These are phyloP conservation scores for Effrenium voratum DNA, from an alignment of 73 alveolate genomes.

Conservation along the genomic window DNA sequence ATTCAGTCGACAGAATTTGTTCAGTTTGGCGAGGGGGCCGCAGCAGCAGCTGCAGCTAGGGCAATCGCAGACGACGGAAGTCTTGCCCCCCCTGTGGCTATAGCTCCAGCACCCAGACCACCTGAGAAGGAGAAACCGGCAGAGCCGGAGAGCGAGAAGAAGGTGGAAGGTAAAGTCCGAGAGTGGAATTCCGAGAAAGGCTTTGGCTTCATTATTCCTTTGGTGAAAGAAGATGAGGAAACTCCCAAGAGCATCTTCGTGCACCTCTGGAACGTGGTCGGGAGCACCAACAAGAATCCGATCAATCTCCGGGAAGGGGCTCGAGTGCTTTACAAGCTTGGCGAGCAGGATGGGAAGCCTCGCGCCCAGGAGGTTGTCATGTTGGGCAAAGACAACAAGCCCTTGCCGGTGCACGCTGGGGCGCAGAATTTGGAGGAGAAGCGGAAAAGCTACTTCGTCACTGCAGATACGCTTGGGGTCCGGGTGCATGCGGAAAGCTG, in stretches of 20 bases:
- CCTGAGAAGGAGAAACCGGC: constrained; percentile 71
- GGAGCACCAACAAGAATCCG: constrained; percentile 80
- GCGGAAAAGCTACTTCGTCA: constrained; percentile 77
- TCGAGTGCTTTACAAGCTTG: constrained; percentile 67
- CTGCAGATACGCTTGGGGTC: constrained; percentile 86
- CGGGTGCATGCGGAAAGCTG: constrained; percentile 89
- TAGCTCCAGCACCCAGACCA: constrained; percentile 76
- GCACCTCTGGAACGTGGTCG: constrained; percentile 87
- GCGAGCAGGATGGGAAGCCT: constrained; percentile 82
- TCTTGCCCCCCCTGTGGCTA: constrained; percentile 28
- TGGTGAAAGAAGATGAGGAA: constrained; percentile 75
- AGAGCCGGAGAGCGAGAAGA: constrained; percentile 50
- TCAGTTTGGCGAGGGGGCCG: constrained; percentile 73
- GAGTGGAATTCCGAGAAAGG: constrained; percentile 70
- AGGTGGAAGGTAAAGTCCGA: constrained; percentile 63
- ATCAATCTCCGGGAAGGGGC: constrained; percentile 85
- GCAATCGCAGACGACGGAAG: constrained; percentile 41
- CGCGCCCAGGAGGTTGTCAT: constrained; percentile 80
- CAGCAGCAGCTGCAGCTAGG: constrained; percentile 27
- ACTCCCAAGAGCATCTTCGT: constrained; percentile 90
- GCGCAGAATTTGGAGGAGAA: constrained; percentile 73
- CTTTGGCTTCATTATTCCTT: constrained; percentile 83
- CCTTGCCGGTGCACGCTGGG: constrained; percentile 90
- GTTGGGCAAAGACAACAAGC: constrained; percentile 78
- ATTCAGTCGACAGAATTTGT: constrained; percentile 85